phyloP scores from a whole-genome alignment of 2,329 filamentous ascomycete genomes.

The Sporothrix pallida region DNA sequence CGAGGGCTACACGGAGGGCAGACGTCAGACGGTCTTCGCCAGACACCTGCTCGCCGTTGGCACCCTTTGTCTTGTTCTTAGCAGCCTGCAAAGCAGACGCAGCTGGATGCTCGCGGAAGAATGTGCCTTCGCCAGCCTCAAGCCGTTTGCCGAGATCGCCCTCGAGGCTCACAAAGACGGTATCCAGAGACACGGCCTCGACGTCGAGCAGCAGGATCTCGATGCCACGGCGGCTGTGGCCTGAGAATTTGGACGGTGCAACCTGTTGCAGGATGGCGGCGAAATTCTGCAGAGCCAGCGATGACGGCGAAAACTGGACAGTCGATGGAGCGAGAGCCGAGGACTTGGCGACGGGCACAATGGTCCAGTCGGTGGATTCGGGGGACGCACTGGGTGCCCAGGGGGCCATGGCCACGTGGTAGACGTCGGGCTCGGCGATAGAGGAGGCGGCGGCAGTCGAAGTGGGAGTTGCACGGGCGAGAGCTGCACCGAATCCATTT shows the following conservation, averaged over 20 bases:
- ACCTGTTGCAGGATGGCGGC: slow-evolving; percentile 73
- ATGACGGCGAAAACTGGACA: slow-evolving; percentile 77
- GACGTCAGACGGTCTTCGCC: slow-evolving; percentile 65
- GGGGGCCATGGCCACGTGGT: slow-evolving; percentile 74
- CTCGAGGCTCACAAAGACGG: slow-evolving; percentile 85
- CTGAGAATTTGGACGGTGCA: slow-evolving; percentile 75
- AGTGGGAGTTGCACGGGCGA: slow-evolving; percentile 28
- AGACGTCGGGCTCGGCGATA: slow-evolving; percentile 48
- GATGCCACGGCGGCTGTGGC: slow-evolving; percentile 75
- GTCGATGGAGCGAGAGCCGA: slow-evolving; percentile 74
- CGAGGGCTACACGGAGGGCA: slow-evolving; percentile 75
- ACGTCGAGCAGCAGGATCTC: slow-evolving; percentile 86
- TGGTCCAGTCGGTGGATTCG: slow-evolving; percentile 77
- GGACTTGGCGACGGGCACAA: slow-evolving; percentile 75
- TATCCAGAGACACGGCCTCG: slow-evolving; percentile 78
- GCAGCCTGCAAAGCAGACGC: slow-evolving; percentile 37
- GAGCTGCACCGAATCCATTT: slow-evolving; percentile 34
- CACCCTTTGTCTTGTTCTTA: slow-evolving; percentile 45
- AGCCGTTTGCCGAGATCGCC: slow-evolving; percentile 78
- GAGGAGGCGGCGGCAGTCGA: slow-evolving; percentile 30
- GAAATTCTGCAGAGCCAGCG: slow-evolving; percentile 77
- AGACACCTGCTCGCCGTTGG: slow-evolving; percentile 42
- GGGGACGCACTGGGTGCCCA: slow-evolving; percentile 67
- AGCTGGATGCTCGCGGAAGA: slow-evolving; percentile 68
- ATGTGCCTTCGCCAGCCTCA: slow-evolving; percentile 82